Base-by-base conservation (phyloP, 768 basidiomycete species). In the Phaffia australis region DNA sequence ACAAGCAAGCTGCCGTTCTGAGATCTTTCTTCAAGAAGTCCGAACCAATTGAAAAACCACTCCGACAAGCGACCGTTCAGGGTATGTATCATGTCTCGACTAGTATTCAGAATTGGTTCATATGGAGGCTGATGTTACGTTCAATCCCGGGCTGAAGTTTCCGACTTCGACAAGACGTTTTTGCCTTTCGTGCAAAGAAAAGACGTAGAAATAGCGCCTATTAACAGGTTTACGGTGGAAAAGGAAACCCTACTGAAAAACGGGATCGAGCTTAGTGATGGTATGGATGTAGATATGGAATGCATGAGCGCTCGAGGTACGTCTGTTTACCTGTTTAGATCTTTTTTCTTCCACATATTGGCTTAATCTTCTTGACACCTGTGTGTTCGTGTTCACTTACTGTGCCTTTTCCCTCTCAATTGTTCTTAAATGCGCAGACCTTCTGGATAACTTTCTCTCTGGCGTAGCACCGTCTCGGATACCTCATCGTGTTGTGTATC, bases 141-240 rank as follows among this genome's bases (percentile, higher is more conserved):
- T 29, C 23, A 4, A 2, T n/a, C 19, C 11, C 42, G 9, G 25
- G 50, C 18, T 32, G n/a, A 51, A 59, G 42, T 79, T 32, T 82
- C 82, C 19, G 87, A 91, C 56, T 94, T 89, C 71, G 81, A 85
- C 63, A 82, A 78, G 71, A 79, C 80, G 0, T 95, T 95, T 79
- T 85, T 83, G 71, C 85, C 89, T 1, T 94, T 90, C 74, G 79
- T 83, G 5, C 71, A 87, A 67, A 89, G 87, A 79, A 89, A 87
- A 72, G 87, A 83, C 68, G 81, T 83, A 6, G 78, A 80, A 30
- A 71, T 92, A 21, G 89, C 89, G 3, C 87, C 87, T 0, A 72
- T 80, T 49, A 92, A 91, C 71, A 83, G 83, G 80, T 89, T 88
- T 76, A 75, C 75, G 27, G 35, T 56, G 48, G 77, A 74, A 66